Percentiles rank a stretch among this genome's conserved stretches.
Evolutionary conservation across 495 filamentous ascomycete genomes (phyloP).

Genomic region (Hyaloscypha hepaticicola): DNA sequence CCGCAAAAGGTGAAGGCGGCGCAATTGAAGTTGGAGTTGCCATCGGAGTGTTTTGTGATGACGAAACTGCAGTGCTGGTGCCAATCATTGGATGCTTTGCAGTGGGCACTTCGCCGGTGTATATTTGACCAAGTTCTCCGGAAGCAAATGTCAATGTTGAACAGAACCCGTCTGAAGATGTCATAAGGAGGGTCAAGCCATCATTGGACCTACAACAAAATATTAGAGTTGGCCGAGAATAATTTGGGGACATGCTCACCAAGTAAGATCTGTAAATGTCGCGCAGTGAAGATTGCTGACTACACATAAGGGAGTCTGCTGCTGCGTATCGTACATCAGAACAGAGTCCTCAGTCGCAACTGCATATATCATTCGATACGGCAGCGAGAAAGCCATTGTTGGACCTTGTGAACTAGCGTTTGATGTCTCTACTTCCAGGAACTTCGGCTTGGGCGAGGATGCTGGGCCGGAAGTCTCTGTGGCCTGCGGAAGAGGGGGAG

Average conservation of each 20-base stretch:
- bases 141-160: conserved; percentile 82
- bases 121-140: conserved; percentile 85
- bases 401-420: conserved; percentile 52
- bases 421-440: conserved; percentile 49
- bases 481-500: conserved; percentile 57
- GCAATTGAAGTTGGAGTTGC: conserved; percentile 64
- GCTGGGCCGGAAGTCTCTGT: conserved; percentile 45
- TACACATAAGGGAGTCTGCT: conserved; percentile 85
- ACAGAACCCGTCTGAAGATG: conserved; percentile 96
- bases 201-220: conserved; percentile 72
- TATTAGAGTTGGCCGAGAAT: not conserved
- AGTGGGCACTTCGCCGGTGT: conserved; percentile 64
- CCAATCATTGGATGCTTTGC: conserved; percentile 44
- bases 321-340: conserved; percentile 96
- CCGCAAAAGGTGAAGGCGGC: conserved; percentile 54
- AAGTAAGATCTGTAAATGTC: conserved; percentile 94
- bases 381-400: conserved; percentile 73
- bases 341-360: conserved; percentile 97
- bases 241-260: conserved; percentile 54
- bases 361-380: conserved; percentile 93
- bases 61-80: conserved; percentile 42
- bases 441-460: conserved; percentile 50
- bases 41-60: conserved; percentile 57
- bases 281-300: conserved; percentile 97
- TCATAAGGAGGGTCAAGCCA: conserved; percentile 88